Percentiles rank a stretch among this genome's conserved stretches.
Conservation (phyloP, 352 stramenopile genomes). For the Thraustochytrium aureum region DNA sequence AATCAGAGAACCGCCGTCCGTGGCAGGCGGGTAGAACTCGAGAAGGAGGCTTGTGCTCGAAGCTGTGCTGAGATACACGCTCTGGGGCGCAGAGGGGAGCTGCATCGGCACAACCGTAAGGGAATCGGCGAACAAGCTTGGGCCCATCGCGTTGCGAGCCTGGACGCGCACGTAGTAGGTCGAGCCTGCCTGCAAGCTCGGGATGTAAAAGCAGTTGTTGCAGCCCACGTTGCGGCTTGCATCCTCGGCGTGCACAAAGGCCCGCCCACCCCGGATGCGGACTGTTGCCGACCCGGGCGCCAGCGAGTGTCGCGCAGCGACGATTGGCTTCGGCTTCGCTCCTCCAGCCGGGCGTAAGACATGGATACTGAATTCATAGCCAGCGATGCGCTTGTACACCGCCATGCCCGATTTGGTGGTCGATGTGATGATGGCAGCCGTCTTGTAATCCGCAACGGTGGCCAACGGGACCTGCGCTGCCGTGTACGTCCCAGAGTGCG, state of each 20-base stretch:
- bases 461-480: slow-evolving; percentile 7
- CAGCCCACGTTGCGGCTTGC: slow-evolving; percentile 3
- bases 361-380: not conserved
- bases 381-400: not conserved
- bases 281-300: slow-evolving; percentile 7
- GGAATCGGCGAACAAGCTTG: slow-evolving; percentile 56
- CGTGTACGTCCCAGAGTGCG: slow-evolving; percentile 1
- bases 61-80: slow-evolving; percentile 68
- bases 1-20: slow-evolving; percentile 71
- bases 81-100: slow-evolving; percentile 76
- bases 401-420: not conserved
- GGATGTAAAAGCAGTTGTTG: slow-evolving; percentile 57
- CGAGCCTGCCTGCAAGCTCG: slow-evolving; percentile 63
- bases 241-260: slow-evolving; percentile 12
- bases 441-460: not conserved
- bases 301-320: slow-evolving; percentile 16
- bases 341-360: not conserved
- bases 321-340: slow-evolving; percentile 6
- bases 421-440: not conserved
- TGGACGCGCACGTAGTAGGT: slow-evolving; percentile 70
- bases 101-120: slow-evolving; percentile 80
- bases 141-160: slow-evolving; percentile 67
- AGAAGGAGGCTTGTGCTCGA: slow-evolving; percentile 78
- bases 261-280: not conserved
- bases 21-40: slow-evolving; percentile 70